Conservation (phyloP, 352 stramenopile species). For the Pythium plurisporium region DNA sequence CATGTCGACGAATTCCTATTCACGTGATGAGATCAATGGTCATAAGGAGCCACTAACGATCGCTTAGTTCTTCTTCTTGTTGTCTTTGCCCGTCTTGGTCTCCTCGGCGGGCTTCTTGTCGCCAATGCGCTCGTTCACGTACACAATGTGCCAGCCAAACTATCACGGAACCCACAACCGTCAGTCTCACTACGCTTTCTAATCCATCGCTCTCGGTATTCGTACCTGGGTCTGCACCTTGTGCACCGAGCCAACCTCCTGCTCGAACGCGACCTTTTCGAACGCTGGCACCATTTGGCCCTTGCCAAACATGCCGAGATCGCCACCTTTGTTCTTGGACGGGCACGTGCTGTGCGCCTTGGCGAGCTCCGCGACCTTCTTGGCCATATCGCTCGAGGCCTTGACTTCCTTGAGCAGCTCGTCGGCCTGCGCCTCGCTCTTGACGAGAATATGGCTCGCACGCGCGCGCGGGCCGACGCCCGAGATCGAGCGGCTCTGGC, state of each 20-base stretch:
- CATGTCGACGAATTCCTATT: no score
- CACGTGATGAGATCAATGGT: no score
- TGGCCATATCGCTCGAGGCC: constrained; percentile 43
- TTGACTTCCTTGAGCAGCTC: constrained; percentile 47
- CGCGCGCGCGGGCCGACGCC: constrained; percentile 32
- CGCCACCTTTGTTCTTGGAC: constrained; percentile 55
- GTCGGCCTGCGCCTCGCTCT: constrained; percentile 61
- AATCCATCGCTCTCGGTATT: background rate
- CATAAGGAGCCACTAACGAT: no score
- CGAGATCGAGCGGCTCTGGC: constrained; percentile 17
- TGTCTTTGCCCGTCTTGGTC: constrained; percentile 2
- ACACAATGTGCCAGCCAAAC: constrained; percentile 77
- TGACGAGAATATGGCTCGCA: constrained; percentile 80
- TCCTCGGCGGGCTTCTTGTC: constrained; percentile 30
- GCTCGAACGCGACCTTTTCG: constrained; percentile 66
- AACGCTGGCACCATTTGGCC: constrained; percentile 79
- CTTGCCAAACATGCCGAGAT: constrained; percentile 64
- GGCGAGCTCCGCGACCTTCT: constrained; percentile 62
- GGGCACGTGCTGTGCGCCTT: constrained; percentile 71
- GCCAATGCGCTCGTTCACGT: constrained; percentile 63
- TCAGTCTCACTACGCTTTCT: background rate
- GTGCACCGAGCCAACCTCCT: constrained; percentile 64
- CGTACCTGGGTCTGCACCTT: constrained; percentile 78
- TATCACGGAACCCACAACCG: constrained; percentile 14
- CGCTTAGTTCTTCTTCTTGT: constrained; percentile 28